Evolutionary conservation across 2,329 filamentous ascomycete genomes (phyloP).

Genomic region (Cladosporium austrohemisphaericum): DNA sequence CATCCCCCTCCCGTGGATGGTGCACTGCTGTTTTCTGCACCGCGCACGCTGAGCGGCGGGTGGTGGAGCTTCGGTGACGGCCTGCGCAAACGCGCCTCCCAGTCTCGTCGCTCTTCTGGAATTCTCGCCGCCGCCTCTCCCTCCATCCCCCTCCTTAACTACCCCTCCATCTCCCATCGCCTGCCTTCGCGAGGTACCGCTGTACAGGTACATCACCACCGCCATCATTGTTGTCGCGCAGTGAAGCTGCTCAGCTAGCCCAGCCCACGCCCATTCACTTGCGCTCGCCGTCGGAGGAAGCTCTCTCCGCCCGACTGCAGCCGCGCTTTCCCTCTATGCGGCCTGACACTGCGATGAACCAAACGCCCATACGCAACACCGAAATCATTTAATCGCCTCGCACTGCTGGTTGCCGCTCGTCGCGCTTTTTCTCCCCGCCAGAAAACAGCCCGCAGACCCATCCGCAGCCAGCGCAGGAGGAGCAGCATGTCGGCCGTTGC

Average conservation of each 20-base stretch:
- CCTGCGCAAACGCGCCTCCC: slow-evolving; percentile 1
- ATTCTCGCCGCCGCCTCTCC: slow-evolving; percentile 8
- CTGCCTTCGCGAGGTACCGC: neutral
- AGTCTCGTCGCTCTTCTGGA: slow-evolving; percentile 6
- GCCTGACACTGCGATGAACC: slow-evolving; percentile 12
- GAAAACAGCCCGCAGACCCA: slow-evolving; percentile 10
- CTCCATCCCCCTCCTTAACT: slow-evolving; percentile 10
- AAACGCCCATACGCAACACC: slow-evolving; percentile 16
- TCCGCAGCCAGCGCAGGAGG: slow-evolving; percentile 9
- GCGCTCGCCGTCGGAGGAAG: neutral
- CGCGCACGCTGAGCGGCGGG: neutral
- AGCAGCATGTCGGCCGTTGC: slow-evolving; percentile 21
- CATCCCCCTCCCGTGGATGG: slow-evolving; percentile 2
- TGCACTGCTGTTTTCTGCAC: neutral
- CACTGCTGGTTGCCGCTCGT: slow-evolving; percentile 23
- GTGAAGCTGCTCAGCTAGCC: neutral
- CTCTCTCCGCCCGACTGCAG: neutral
- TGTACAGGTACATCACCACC: slow-evolving; percentile 1
- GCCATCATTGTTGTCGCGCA: neutral
- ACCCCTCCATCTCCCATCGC: slow-evolving; percentile 5
- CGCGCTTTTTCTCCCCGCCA: slow-evolving; percentile 2
- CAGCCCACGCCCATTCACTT: neutral
- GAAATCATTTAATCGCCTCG: slow-evolving; percentile 22
- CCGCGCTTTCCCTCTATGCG: slow-evolving; percentile 12
- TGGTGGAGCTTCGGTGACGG: neutral